phyloP scores from a whole-genome alignment of 1,284 basidiomycete genomes.

The Sparassis latifolia region DNA sequence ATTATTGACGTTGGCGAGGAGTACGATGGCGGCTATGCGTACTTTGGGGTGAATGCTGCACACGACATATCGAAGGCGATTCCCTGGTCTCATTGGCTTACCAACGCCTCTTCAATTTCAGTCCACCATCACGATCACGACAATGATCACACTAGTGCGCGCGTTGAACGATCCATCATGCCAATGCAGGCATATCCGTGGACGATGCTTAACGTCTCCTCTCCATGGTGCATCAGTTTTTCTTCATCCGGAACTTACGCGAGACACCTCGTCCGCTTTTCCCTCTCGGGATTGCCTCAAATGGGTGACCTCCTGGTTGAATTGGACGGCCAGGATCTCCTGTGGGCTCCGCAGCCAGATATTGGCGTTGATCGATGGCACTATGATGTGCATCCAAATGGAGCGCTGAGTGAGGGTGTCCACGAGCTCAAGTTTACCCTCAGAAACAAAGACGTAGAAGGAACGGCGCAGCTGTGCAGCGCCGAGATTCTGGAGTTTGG shows the following conservation, averaged over 20 bases:
- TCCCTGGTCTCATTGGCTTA: slow-evolving; percentile 72
- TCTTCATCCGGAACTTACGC: slow-evolving; percentile 60
- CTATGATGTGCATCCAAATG: slow-evolving; percentile 49
- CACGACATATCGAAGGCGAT: slow-evolving; percentile 37
- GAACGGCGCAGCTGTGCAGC: slow-evolving; percentile 68
- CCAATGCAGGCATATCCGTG: slow-evolving; percentile 73
- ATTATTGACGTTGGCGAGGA: slow-evolving; percentile 79
- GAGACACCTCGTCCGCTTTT: slow-evolving; percentile 63
- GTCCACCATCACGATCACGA: slow-evolving; percentile 7
- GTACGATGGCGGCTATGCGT: slow-evolving; percentile 77
- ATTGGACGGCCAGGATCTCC: slow-evolving; percentile 55
- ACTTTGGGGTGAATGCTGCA: slow-evolving; percentile 70
- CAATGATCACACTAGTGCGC: slow-evolving; percentile 11
- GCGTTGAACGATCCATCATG: slow-evolving; percentile 69
- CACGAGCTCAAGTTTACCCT: slow-evolving; percentile 57
- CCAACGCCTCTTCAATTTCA: slow-evolving; percentile 24
- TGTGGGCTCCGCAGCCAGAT: slow-evolving; percentile 47
- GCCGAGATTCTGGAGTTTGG: slow-evolving; percentile 77
- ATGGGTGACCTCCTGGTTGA: slow-evolving; percentile 48
- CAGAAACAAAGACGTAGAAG: slow-evolving; percentile 41
- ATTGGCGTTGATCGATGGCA: slow-evolving; percentile 69
- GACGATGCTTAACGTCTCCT: slow-evolving; percentile 58
- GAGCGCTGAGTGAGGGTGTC: slow-evolving; percentile 36
- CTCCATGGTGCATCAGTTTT: slow-evolving; percentile 55
- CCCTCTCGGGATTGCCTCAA: slow-evolving; percentile 68